Evolutionary conservation across 169 alveolate species (phyloP), one percentile per base, ranked within the genome.

Genomic region (Plasmodium berghei): DNA sequence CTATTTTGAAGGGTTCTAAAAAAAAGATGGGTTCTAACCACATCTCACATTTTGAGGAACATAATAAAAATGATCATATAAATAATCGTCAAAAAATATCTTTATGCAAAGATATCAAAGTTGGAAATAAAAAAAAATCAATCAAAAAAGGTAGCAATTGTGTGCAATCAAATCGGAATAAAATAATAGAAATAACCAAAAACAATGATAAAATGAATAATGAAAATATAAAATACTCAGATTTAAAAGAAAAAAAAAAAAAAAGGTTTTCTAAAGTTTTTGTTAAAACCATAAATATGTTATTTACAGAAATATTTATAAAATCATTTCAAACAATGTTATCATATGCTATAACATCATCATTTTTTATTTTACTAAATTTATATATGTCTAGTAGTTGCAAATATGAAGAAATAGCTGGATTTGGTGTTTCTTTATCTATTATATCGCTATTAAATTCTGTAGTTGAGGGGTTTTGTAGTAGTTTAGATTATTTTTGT

Each of bases 331-430:
- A 74, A 46, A 62, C 73, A 18, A 74, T 74, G 88, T 9, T 74
- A 40, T 74, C 88, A 5, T 74, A 74, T 48, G 28, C 46, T 49
- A 74, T 74, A n/a, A 74, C 73, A 16, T 42, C 88, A 3, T 59
- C 88, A 5, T 74, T 74, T 74, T 74, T 61, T 54, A 74, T 74
- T 59, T 26, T n/a, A 18, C 4, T 74, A 9, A 74, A 74, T 61
- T 14, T 74, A 42, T 74, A 74, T 49, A 63, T 62, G 6, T 40
- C 66, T 8, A 74, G 46, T 61, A 26, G 40, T 12, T 74, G 73
- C 45, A 61, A 18, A 8, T 74, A 74, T 62, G 48, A 74, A 59
- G 88, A 74, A 54, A 74, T 74, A 61, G 73, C 64, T 20, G 88
- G 88, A 28, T 74, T 74, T 52, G 88, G 88, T 42, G 46, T 74